Base-by-base conservation (phyloP, 805 yeast genomes). In the Hanseniaspora valbyensis region DNA sequence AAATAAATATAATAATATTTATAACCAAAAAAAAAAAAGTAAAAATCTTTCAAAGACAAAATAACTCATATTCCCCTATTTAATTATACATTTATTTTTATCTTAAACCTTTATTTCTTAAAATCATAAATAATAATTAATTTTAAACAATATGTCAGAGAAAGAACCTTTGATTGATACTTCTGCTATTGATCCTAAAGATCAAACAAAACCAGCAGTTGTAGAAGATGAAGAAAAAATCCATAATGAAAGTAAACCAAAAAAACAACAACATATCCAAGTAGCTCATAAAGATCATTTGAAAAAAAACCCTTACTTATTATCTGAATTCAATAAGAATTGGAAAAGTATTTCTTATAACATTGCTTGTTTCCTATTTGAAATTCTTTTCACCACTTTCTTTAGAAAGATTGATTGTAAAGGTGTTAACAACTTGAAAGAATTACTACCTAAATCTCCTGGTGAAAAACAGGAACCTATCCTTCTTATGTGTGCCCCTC, bases 401-500 rank as follows among this genome's bases (percentile, higher is more conserved):
- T 83, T 83, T 66, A 67, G 90, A 53, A 90, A 83, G 59, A 80
- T 83, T 41, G 69, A 83, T 49, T 77, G 84, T 1, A 69, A 88
- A 48, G 90, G 90, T 12, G 81, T 82, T 0, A 79, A 75, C 59
- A 70, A 79, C 44, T 60, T 80, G 18, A 42, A 28, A 7, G 42
- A 32, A 5, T 21, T 49, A 24, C 26, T 34, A 59, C 25, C 61
- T 60, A 37, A 59, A 62, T 40, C 52, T 62, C 14, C 67, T 65
- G 2, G 78, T 45, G 83, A 83, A 13, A 70, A 74, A 28, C 65
- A 73, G 9, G 96, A 96, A 0, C 90, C 97, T 0, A 81, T 88
- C 8, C 82, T 90, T 50, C 81, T 92, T 55, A 97, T 92, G 32
- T 94, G 92, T 10, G 98, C 96, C 2, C 97, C 97, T 1, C 98